Conservation (phyloP, 495 filamentous ascomycete species). For the Trypethelium eluteriae region DNA sequence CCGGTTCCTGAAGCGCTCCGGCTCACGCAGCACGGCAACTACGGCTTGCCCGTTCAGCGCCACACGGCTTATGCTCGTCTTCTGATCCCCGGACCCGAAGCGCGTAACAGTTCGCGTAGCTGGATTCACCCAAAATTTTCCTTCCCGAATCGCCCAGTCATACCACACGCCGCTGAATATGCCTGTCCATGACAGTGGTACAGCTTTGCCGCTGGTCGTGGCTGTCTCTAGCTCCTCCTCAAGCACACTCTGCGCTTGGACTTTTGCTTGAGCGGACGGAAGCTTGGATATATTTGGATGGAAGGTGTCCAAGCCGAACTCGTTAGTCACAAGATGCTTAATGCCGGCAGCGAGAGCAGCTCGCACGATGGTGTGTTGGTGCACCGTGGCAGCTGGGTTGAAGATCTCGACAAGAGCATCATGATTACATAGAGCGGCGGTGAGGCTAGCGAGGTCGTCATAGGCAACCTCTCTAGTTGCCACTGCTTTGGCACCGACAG, state of each 20-base stretch:
- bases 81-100: conserved; percentile 9
- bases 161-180: conserved; percentile 15
- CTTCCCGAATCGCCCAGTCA: conserved; percentile 13
- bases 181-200: neutral
- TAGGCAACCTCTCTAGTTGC: conserved; percentile 11
- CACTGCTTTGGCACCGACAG: neutral
- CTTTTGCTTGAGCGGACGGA: conserved; percentile 4
- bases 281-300: neutral
- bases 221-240: conserved; percentile 9
- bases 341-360: conserved; percentile 14
- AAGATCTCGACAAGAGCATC: conserved; percentile 15
- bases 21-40: conserved; percentile 2
- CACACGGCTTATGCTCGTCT: conserved; percentile 4
- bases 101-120: conserved; percentile 12
- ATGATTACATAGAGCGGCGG: conserved; percentile 6
- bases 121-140: conserved; percentile 13
- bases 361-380: conserved; percentile 9
- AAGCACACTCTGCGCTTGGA: conserved; percentile 3
- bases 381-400: conserved; percentile 12
- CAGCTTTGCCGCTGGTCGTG: neutral
- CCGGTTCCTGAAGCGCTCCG: conserved; percentile 5
- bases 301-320: conserved; percentile 14
- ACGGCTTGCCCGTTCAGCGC: neutral
- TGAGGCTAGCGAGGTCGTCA: neutral
- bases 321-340: conserved; percentile 13